Conservation (phyloP, 1,284 basidiomycete species). For the Acaromyces ingoldii region DNA sequence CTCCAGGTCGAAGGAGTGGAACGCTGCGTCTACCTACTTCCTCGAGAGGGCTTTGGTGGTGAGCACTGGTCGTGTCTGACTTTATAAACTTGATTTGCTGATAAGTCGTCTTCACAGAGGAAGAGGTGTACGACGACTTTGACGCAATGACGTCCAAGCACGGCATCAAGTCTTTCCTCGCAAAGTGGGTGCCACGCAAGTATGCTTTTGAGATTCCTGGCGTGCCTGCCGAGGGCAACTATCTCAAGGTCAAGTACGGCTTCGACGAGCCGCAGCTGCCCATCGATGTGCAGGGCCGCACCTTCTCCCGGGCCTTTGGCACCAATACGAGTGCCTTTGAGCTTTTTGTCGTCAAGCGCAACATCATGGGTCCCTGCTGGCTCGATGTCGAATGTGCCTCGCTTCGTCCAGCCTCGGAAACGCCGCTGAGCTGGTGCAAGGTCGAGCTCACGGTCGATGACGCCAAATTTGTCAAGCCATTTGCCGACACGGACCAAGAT, state of each 20-base stretch:
- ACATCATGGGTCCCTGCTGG: slow-evolving; percentile 99
- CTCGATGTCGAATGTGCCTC: slow-evolving; percentile 66
- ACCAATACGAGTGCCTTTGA: slow-evolving; percentile 90
- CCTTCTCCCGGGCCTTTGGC: slow-evolving; percentile 84
- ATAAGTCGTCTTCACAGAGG: slow-evolving; percentile 52
- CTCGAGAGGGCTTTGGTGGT: slow-evolving; percentile 57
- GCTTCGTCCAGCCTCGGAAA: not conserved
- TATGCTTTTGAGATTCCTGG: slow-evolving; percentile 88
- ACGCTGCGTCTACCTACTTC: slow-evolving; percentile 89
- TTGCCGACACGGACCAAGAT: slow-evolving; percentile 61
- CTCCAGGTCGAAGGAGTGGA: slow-evolving; percentile 79
- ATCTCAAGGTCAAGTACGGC: slow-evolving; percentile 66
- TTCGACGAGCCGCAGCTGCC: slow-evolving; percentile 55
- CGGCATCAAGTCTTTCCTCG: slow-evolving; percentile 67
- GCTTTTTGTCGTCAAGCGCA: slow-evolving; percentile 86
- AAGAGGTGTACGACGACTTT: slow-evolving; percentile 79
- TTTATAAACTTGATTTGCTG: no score
- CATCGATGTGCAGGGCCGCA: slow-evolving; percentile 68
- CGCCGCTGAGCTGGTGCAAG: slow-evolving; percentile 56
- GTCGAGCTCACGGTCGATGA: slow-evolving; percentile 78
- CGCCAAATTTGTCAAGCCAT: slow-evolving; percentile 81
- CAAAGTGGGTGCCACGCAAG: slow-evolving; percentile 71
- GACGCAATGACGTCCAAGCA: slow-evolving; percentile 69
- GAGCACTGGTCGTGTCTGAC: no score
- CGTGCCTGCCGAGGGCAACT: slow-evolving; percentile 75